Conservation (phyloP, 441 rosid species). For the Viola pubescens region DNA sequence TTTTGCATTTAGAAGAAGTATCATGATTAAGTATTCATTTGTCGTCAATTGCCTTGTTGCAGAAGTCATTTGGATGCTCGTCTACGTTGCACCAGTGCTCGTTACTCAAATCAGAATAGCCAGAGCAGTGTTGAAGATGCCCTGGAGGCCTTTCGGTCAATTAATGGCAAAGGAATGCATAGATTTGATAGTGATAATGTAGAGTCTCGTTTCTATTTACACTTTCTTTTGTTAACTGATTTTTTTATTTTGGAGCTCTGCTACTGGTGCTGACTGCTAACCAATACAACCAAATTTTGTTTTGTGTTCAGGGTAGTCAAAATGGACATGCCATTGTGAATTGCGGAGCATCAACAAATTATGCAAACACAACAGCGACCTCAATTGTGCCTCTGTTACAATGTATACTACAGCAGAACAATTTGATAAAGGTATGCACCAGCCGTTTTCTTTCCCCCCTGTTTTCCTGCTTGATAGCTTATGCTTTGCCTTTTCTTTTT, state of each 20-base stretch:
- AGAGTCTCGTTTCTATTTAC: not conserved
- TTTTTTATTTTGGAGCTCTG: conserved; percentile 27
- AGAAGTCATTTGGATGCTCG: too few species aligned
- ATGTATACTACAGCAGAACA: conserved; percentile 73
- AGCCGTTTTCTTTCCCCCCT: not conserved
- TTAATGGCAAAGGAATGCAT: too few species aligned
- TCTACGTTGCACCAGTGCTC: too few species aligned
- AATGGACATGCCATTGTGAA: conserved; percentile 42
- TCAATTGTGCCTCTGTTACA: conserved; percentile 70
- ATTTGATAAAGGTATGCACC: conserved; percentile 56
- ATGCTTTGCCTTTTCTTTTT: not conserved
- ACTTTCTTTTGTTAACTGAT: conserved; percentile 35
- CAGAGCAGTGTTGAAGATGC: too few species aligned
- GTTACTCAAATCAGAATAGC: too few species aligned
- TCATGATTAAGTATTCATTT: too few species aligned
- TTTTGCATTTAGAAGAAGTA: too few species aligned
- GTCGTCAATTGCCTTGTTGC: too few species aligned
- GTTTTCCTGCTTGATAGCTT: conserved; percentile 10
- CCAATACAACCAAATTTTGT: conserved; percentile 1
- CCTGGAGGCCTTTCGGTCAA: too few species aligned
- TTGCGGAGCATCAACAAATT: conserved; percentile 42
- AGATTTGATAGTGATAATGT: too few species aligned
- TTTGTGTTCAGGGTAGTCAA: conserved; percentile 53
- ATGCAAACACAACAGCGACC: conserved; percentile 32
- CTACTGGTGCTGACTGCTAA: too few species aligned